Base-by-base conservation (phyloP, 2,329 filamentous ascomycete species). In the Cladophialophora immunda region DNA sequence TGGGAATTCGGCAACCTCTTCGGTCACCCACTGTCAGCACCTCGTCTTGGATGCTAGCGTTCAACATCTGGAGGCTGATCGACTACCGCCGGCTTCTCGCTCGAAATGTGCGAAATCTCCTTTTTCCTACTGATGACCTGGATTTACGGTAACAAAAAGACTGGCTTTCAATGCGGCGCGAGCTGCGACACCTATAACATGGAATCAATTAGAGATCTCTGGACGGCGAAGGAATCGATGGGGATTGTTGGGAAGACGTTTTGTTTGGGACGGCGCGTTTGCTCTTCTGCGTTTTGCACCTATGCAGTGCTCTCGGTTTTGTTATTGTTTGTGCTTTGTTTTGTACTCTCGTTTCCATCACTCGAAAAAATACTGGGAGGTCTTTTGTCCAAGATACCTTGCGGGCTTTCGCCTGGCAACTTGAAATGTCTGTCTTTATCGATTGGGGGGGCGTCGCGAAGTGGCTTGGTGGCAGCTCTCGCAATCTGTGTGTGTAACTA, bases 351-450 rank as follows among this genome's bases (percentile, higher is more conserved):
- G 17, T 56, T 38, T 45, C 15, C 47, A 54, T 22, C 29, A 58
- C 50, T 62, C 36, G 45, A 52, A 53, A 41, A 58, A 53, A 41
- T 30, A 58, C 32, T 68, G 58, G 68, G 68, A 63, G 62, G 66
- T 59, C 54, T 47, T 68, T 65, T 70, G 62, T 68, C 58, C 60
- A 58, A 73, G 71, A 73, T 73, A 71, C 71, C 71, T 71, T 68
- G 70, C 71, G 68, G 71, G 71, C 67, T 73, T 73, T 66, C 65
- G 65, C 65, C 71, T 70, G 68, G 71, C 59, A 36, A 47, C 52
- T 55, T 57, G 55, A 68, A 61, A 62, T 65, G 61, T 68, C 58
- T 67, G 54, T 64, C 38, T 57, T 57, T 57, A n/a, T 57, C 27
- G 54, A 30, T 50, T 50, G 19, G 45, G 45, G 45, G 25, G 13